Percentiles rank a stretch among this genome's conserved stretches.
Conservation (phyloP, 768 basidiomycete genomes). For the Termitomyces heimii region DNA sequence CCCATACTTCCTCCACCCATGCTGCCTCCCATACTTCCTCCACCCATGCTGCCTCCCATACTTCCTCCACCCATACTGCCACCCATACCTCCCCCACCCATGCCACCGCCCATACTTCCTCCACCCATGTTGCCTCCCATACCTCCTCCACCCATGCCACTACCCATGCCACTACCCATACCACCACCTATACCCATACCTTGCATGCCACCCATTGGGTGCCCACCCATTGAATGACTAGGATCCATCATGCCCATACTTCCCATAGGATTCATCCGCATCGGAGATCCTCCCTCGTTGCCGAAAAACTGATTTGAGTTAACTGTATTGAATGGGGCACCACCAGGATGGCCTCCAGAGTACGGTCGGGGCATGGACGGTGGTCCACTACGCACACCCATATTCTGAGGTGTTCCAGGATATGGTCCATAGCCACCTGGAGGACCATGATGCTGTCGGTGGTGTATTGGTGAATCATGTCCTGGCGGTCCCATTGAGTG, state of each 20-base stretch:
- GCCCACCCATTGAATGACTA: slow-evolving; percentile 15
- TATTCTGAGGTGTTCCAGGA: slow-evolving; percentile 25
- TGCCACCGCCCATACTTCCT: slow-evolving; percentile 15
- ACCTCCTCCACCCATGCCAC: slow-evolving; percentile 18
- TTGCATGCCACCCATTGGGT: slow-evolving; percentile 14
- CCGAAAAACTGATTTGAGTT: slow-evolving; percentile 26
- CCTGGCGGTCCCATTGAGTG: slow-evolving; percentile 21
- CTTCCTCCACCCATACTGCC: slow-evolving; percentile 16
- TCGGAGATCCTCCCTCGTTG: slow-evolving; percentile 24
- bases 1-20: slow-evolving; percentile 12
- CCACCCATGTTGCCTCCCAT: slow-evolving; percentile 12
- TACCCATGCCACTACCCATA: slow-evolving; percentile 12
- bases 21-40: background rate
- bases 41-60: slow-evolving; percentile 17
- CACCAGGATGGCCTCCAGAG: slow-evolving; percentile 21
- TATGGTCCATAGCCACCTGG: slow-evolving; percentile 23
- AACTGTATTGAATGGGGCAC: slow-evolving; percentile 24
- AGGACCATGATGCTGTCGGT: slow-evolving; percentile 17
- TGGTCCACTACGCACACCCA: slow-evolving; percentile 22
- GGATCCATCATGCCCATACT: slow-evolving; percentile 18
- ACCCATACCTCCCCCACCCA: slow-evolving; percentile 21
- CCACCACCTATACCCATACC: slow-evolving; percentile 20
- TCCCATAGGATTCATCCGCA: slow-evolving; percentile 27
- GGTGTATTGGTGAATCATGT: slow-evolving; percentile 23
- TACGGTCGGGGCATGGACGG: slow-evolving; percentile 21